Evolutionary conservation across 2,329 filamentous ascomycete genomes (phyloP).

Genomic region (Colletotrichum higginsianum): DNA sequence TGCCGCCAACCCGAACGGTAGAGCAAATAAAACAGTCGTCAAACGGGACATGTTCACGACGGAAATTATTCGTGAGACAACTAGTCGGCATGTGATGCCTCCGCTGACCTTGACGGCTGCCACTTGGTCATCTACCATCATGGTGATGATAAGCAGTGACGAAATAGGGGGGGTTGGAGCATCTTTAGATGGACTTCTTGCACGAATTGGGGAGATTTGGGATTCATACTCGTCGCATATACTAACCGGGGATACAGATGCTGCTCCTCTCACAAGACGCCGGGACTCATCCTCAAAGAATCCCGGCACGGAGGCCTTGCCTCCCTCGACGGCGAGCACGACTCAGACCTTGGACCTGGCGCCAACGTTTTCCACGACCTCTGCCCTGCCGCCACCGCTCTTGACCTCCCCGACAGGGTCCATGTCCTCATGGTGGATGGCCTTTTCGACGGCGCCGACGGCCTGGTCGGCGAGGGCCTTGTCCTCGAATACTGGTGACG

Average conservation of each 20-base stretch:
- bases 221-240: neutral
- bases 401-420: conserved; percentile 27
- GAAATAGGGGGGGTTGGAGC: no score
- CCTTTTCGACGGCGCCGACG: conserved; percentile 49
- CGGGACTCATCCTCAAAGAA: neutral
- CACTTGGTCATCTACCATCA: no score
- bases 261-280: neutral
- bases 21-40: no score
- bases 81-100: no score
- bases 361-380: conserved; percentile 27
- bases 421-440: conserved; percentile 45
- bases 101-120: no score
- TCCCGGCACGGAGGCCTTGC: neutral
- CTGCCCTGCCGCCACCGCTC: conserved; percentile 19
- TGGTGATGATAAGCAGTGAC: no score
- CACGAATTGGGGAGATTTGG: neutral
- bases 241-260: neutral
- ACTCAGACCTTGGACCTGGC: conserved; percentile 35
- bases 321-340: neutral
- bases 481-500: conserved; percentile 50
- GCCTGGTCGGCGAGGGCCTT: conserved; percentile 48
- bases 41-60: no score
- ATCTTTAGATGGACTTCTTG: neutral
- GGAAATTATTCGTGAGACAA: no score
- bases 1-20: no score